A percentile compares a stretch with the other conserved stretches of the same genome.
Conservation (phyloP, 2,329 filamentous ascomycete species). For the Exophiala viscosa region DNA sequence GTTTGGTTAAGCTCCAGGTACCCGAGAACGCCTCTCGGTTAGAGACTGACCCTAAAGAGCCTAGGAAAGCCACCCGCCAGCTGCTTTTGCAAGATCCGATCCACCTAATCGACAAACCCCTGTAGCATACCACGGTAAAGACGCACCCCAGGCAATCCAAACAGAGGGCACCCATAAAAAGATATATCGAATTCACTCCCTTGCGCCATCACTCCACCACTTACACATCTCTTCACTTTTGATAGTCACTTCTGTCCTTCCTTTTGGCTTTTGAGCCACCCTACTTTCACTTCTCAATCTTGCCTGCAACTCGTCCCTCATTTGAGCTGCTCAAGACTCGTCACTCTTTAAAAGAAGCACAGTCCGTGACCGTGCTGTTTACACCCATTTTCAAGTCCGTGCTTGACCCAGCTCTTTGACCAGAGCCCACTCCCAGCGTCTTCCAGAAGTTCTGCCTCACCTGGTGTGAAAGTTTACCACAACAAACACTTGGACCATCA, state of each 20-base stretch:
- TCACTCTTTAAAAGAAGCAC: slow-evolving; percentile 20
- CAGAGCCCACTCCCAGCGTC: slow-evolving; percentile 9
- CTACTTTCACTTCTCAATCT: slow-evolving; percentile 15
- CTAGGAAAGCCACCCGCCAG: background rate
- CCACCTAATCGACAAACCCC: too few species aligned
- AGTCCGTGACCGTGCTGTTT: slow-evolving; percentile 23
- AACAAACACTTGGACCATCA: slow-evolving; percentile 14
- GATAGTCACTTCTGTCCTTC: slow-evolving; percentile 13
- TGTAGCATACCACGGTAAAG: too few species aligned
- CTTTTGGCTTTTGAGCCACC: slow-evolving; percentile 15
- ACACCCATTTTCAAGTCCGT: slow-evolving; percentile 11
- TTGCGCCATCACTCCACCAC: slow-evolving; percentile 5
- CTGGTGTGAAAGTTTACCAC: slow-evolving; percentile 15
- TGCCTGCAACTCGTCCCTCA: slow-evolving; percentile 18
- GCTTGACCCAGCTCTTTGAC: slow-evolving; percentile 21
- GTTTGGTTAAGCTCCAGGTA: slow-evolving; percentile 14
- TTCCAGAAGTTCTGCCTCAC: slow-evolving; percentile 17
- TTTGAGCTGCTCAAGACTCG: slow-evolving; percentile 20
- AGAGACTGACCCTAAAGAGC: background rate
- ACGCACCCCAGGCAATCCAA: too few species aligned
- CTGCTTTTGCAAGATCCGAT: background rate
- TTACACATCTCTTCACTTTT: slow-evolving; percentile 6
- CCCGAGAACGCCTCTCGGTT: background rate
- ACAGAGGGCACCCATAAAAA: too few species aligned
- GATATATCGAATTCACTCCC: background rate